Base-by-base conservation (phyloP, 2,329 filamentous ascomycete genomes). In the Microcera coccophila region DNA sequence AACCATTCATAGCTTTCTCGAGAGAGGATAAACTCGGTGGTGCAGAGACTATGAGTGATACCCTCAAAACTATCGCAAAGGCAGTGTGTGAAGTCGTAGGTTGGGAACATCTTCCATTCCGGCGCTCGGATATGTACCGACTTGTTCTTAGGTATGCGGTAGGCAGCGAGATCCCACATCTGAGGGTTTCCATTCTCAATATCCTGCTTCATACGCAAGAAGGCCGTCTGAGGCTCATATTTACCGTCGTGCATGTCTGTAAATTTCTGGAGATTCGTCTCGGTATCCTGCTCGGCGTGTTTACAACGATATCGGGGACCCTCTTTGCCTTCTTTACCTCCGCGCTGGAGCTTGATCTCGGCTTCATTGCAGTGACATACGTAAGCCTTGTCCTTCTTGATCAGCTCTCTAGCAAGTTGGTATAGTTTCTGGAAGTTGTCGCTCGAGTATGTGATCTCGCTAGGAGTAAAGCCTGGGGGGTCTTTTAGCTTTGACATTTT, bases 91-190 rank as follows among this genome's bases (percentile, higher is more conserved):
- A 94, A 94, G 64, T 95, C 90, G 60, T 96, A 96, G 0, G 91
- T 94, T 0, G 93, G 93, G 63, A 95, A 96, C 49, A 97, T 95
- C 65, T 82, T 85, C 90, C 90, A 97, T 61, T 85, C 82, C 21
- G 87, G 88, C 0, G 91, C 95, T 26, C 87, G 79, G 65, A 88
- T 82, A 63, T 95, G 89, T 33, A 82, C 76, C 48, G 74, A 74
- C 44, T 78, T 69, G 31, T 87, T 82, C 58, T 85, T 79, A 48
- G 89, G 77, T 43, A 97, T 84, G 47, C 91, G 81, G 67, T 95
- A 97, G 14, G 91, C 91, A 2, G 87, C 87, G 40, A 95, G 70
- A 72, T 97, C 91, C 91, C 90, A 96, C 87, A 95, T 90, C 67
- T 95, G 88, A 5, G 90, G 90, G 63, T 96, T 96, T 22, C 85